These are phyloP conservation scores for Rhododendron ovatum DNA, from an alignment of 148 eudicot species.

Conservation along the genomic window DNA sequence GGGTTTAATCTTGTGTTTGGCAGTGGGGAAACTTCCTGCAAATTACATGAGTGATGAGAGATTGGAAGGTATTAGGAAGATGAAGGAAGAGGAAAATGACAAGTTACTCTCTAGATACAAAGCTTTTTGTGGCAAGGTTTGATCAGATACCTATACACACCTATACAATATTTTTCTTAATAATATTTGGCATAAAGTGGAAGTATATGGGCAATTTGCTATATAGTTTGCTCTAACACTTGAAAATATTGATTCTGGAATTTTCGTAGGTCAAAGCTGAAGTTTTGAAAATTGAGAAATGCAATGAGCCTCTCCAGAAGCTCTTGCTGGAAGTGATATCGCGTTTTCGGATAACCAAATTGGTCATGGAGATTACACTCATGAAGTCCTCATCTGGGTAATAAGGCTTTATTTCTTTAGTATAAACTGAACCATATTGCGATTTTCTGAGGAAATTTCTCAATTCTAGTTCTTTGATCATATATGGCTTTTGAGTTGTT, in stretches of 20 bases:
- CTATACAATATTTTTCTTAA: neutral
- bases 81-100: slow-evolving; percentile 53
- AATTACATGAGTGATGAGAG: slow-evolving; percentile 57
- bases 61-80: slow-evolving; percentile 38
- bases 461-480: neutral
- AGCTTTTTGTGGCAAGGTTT: slow-evolving; percentile 66
- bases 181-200: neutral
- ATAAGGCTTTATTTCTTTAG: neutral
- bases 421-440: neutral
- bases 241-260: neutral
- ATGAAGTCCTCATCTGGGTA: slow-evolving; percentile 62
- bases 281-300: slow-evolving; percentile 37
- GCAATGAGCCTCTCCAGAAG: slow-evolving; percentile 50
- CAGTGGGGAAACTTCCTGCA: slow-evolving; percentile 79
- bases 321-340: slow-evolving; percentile 42
- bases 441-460: neutral
- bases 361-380: slow-evolving; percentile 59
- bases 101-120: slow-evolving; percentile 40
- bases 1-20: neutral
- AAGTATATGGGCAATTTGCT: neutral
- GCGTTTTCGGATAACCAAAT: slow-evolving; percentile 38
- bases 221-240: neutral
- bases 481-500: neutral
- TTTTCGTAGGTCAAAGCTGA: slow-evolving; percentile 54
- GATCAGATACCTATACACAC: neutral